Conservation (phyloP, 345 rosid genomes). For the Acer campestre region DNA sequence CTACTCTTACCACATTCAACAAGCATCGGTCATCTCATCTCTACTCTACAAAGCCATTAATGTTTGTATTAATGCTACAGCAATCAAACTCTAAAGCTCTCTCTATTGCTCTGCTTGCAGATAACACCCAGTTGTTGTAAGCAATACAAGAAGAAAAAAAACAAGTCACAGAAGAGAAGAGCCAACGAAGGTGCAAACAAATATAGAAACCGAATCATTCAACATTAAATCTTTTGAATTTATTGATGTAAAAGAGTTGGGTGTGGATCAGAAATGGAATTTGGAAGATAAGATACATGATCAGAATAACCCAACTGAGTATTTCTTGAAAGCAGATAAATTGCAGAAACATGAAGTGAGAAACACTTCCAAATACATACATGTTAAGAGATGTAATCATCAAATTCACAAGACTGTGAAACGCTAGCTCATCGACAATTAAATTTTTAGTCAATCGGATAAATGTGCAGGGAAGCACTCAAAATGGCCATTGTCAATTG, state of each 20-base stretch:
- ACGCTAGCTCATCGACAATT: conserved; percentile 27
- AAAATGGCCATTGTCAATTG: conserved; percentile 34
- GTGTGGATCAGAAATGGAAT: conserved; percentile 22
- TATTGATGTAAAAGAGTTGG: conserved; percentile 19
- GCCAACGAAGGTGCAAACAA: background rate
- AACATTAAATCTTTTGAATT: conserved; percentile 15
- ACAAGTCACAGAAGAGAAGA: background rate
- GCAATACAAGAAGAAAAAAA: too few relatives aligned
- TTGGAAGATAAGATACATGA: conserved; percentile 17
- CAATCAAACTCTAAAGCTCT: background rate
- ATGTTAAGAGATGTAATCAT: conserved; percentile 16
- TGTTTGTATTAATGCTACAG: background rate
- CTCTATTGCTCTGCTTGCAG: background rate
- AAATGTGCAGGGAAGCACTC: conserved; percentile 37
- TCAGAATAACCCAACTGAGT: conserved; percentile 13
- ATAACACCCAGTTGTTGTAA: background rate
- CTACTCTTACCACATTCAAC: background rate
- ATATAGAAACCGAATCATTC: background rate
- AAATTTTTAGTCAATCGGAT: conserved; percentile 36
- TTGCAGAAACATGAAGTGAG: conserved; percentile 18
- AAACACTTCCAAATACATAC: conserved; percentile 14
- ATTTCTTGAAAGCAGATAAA: conserved; percentile 26
- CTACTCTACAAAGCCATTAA: background rate
- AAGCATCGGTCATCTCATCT: background rate
- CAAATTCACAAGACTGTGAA: conserved; percentile 17